Base-by-base conservation (phyloP, 176 grass and related monocot genomes). In the Eleusine indica region DNA sequence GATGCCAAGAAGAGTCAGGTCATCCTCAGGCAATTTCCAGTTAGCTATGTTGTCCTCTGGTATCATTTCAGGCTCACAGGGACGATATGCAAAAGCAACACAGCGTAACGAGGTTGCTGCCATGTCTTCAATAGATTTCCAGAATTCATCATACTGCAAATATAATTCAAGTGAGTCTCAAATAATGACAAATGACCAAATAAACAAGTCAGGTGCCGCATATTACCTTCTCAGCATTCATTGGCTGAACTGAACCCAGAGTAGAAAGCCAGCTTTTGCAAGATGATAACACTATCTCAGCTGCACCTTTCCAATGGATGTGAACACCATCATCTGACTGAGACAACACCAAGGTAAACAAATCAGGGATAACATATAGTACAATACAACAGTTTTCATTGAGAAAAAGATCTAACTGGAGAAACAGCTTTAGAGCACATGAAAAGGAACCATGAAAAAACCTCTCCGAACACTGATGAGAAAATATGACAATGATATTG, bases 261-360 rank as follows among this genome's bases (percentile, higher is more conserved):
- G 83, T 46, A 81, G 81, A 88, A 82, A 98, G 82, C 80, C 85
- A 98, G 84, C 87, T 93, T 81, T 88, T 98, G 88, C 93, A 95
- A 82, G 89, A 90, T 41, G 93, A 83, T 57, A 98, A 81, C 54
- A 98, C 85, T 81, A 98, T 47, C 84, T 98, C 96, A 71, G 93
- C 96, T 84, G 96, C 96, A 74, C 96, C 96, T 93, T 98, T 98
- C 96, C 96, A 98, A 70, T 98, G 91, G 51, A 98, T 73, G 78
- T 85, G 89, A 84, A 98, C 89, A 58, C 73, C 67, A 42, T 71
- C 69, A 85, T 90, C 89, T 82, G 76, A 77, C 92, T 98, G 82
- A 86, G 83, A 71, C 74, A 67, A 38, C 25, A 84, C 35, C 87
- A 67, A 73, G 44, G 42, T 73, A 90, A 80, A 71, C 47, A 11